Conservation (phyloP, 768 basidiomycete species). For the Albatrellus ellisii region DNA sequence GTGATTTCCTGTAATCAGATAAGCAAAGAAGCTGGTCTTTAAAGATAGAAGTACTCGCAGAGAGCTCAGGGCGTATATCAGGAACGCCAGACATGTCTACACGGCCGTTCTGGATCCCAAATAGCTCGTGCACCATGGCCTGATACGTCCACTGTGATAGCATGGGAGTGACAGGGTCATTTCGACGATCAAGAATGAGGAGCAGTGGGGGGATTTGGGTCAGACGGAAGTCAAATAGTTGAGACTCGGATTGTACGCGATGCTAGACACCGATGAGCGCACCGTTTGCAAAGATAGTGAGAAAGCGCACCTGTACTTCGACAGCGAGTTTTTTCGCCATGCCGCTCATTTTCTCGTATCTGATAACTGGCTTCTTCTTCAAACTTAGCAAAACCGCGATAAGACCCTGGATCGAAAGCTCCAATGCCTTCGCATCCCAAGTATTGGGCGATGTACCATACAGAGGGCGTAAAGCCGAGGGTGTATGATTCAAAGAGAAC, state of each 20-base stretch:
- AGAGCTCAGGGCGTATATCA: conserved; percentile 75
- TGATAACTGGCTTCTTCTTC: conserved; percentile 90
- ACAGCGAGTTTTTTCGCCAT: conserved; percentile 85
- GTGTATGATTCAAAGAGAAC: conserved; percentile 76
- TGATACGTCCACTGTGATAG: conserved; percentile 99
- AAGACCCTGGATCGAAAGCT: conserved; percentile 70
- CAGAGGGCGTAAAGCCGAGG: conserved; percentile 46
- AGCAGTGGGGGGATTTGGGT: conserved; percentile 83
- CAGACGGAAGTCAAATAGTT: conserved; percentile 84
- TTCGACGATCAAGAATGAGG: conserved; percentile 87
- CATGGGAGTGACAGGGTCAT: conserved; percentile 94
- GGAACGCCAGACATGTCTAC: conserved; percentile 78
- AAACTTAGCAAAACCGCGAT: conserved; percentile 81
- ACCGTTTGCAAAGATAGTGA: not conserved
- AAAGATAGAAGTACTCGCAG: conserved; percentile 32
- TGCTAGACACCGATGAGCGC: conserved; percentile 32
- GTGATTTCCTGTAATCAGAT: conserved; percentile 66
- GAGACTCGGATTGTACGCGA: conserved; percentile 65
- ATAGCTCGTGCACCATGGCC: conserved; percentile 95
- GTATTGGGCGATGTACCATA: conserved; percentile 58
- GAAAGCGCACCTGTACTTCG: conserved; percentile 61
- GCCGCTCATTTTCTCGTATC: conserved; percentile 86
- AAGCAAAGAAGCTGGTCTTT: not conserved
- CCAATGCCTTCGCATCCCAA: conserved; percentile 69
- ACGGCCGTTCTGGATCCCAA: conserved; percentile 89